Conservation (phyloP, 2,329 filamentous ascomycete genomes). For the Epichloe sibirici region DNA sequence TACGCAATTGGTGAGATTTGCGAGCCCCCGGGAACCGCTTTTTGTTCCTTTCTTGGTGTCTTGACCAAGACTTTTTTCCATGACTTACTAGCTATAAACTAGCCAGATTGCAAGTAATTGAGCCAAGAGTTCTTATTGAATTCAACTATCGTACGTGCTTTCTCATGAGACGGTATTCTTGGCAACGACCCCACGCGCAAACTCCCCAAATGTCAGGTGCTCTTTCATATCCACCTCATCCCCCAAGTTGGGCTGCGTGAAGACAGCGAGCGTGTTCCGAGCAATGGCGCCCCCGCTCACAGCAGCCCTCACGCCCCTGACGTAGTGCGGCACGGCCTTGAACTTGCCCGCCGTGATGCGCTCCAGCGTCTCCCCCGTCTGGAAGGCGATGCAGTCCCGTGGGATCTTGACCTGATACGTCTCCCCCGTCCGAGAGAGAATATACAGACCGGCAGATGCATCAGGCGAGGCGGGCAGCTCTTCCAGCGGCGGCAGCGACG, state of each 20-base stretch:
- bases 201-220: slow-evolving; percentile 61
- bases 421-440: slow-evolving; percentile 69
- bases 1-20: background rate
- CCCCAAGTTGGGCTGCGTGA: slow-evolving; percentile 88
- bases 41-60: background rate
- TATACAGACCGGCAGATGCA: slow-evolving; percentile 80
- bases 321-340: slow-evolving; percentile 92
- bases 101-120: no score
- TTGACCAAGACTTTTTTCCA: background rate
- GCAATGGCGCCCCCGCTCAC: slow-evolving; percentile 44
- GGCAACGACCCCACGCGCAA: slow-evolving; percentile 50
- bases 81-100: no score
- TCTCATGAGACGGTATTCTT: slow-evolving; percentile 41
- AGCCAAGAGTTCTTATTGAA: no score
- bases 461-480: slow-evolving; percentile 73
- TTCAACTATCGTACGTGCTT: background rate
- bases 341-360: slow-evolving; percentile 85
- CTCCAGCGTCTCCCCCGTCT: slow-evolving; percentile 87
- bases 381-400: slow-evolving; percentile 82
- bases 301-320: slow-evolving; percentile 57
- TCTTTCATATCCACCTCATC: slow-evolving; percentile 61
- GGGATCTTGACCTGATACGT: slow-evolving; percentile 90
- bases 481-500: slow-evolving; percentile 38
- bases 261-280: slow-evolving; percentile 85
- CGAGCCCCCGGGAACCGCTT: background rate